These are phyloP conservation scores for Colletotrichum ledebouriae DNA, from an alignment of 2,329 filamentous ascomycete genomes.

Conservation along the genomic window DNA sequence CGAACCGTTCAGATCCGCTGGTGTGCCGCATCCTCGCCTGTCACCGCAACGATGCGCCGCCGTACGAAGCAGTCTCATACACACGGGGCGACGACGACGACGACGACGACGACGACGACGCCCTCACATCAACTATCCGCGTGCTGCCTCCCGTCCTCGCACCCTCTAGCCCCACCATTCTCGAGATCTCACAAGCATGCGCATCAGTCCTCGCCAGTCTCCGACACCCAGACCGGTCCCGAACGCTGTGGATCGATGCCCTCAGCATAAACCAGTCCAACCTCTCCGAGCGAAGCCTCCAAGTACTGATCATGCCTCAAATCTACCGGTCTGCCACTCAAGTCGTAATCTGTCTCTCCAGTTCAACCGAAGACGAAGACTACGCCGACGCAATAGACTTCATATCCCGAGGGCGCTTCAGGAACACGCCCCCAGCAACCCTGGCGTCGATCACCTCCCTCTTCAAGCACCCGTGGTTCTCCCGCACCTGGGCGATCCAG, in stretches of 20 bases:
- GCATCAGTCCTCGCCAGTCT: background rate
- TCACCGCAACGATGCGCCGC: background rate
- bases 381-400: constrained; percentile 30
- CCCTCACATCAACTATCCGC: background rate
- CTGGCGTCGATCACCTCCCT: background rate
- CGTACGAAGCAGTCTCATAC: constrained; percentile 26
- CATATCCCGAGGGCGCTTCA: constrained; percentile 19
- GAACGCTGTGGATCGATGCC: constrained; percentile 46
- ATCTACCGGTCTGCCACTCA: constrained; percentile 46
- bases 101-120: background rate
- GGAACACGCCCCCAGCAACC: background rate
- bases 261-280: constrained; percentile 46
- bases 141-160: constrained; percentile 1
- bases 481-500: constrained; percentile 12
- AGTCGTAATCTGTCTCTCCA: constrained; percentile 46
- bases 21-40: constrained; percentile 11
- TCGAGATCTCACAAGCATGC: background rate
- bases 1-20: background rate
- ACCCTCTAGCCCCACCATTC: fast-evolving
- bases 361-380: background rate
- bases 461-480: constrained; percentile 20
- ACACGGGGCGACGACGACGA: background rate
- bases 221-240: background rate
- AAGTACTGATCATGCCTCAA: constrained; percentile 44
- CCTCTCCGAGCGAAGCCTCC: constrained; percentile 43